phyloP scores from a whole-genome alignment of 2,329 filamentous ascomycete genomes.

The Biscogniauxia marginata region DNA sequence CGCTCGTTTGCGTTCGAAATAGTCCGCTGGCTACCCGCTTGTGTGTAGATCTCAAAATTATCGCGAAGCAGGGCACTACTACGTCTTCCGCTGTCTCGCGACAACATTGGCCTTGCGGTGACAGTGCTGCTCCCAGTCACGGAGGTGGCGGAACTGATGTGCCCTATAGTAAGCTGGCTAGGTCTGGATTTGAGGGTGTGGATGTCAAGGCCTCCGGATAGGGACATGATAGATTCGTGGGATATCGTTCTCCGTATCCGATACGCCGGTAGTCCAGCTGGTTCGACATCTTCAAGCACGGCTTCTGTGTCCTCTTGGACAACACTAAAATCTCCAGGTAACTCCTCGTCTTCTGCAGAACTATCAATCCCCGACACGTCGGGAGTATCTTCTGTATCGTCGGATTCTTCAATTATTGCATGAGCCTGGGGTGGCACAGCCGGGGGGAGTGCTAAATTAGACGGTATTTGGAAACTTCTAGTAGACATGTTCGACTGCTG shows the following conservation, averaged over 20 bases:
- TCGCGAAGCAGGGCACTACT: conserved; percentile 61
- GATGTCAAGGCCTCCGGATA: conserved; percentile 85
- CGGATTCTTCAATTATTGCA: conserved; percentile 31
- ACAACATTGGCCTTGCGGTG: conserved; percentile 58
- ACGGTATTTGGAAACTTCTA: conserved; percentile 43
- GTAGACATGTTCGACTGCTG: conserved; percentile 55
- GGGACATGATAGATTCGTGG: conserved; percentile 85
- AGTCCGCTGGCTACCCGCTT: conserved; percentile 35
- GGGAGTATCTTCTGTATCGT: conserved; percentile 33
- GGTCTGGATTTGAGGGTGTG: conserved; percentile 76
- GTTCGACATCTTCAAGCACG: conserved; percentile 18
- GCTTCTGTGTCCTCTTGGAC: conserved; percentile 28
- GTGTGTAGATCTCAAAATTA: conserved; percentile 30
- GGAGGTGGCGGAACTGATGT: conserved; percentile 51
- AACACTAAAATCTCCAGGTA: conserved; percentile 16
- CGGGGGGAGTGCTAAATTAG: conserved; percentile 23
- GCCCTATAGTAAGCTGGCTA: conserved; percentile 66
- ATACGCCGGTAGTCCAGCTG: conserved; percentile 38
- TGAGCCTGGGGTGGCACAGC: conserved; percentile 24
- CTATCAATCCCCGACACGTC: conserved; percentile 36
- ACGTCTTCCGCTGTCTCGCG: conserved; percentile 41
- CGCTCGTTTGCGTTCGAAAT: conserved; percentile 29
- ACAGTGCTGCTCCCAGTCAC: conserved; percentile 60
- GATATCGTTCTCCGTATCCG: conserved; percentile 66
- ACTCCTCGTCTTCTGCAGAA: conserved; percentile 33